phyloP scores from a whole-genome alignment of 139 green algal species.

The Chlorella sp. region DNA sequence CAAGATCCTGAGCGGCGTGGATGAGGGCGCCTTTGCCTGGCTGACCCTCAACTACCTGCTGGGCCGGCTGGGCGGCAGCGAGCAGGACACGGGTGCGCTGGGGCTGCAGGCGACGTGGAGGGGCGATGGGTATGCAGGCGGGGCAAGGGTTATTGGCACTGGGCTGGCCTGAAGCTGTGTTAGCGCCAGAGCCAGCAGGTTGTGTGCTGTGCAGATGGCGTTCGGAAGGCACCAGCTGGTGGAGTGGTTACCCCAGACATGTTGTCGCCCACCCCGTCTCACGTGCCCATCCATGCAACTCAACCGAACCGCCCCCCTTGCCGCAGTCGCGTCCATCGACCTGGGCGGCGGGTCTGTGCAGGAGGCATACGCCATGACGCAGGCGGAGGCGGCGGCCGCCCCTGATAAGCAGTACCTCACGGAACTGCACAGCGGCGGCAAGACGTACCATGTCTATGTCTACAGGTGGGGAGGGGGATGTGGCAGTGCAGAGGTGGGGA shows the following conservation, averaged over 20 bases:
- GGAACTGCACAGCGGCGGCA: constrained; percentile 66
- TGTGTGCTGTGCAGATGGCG: no score
- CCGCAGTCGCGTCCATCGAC: constrained; percentile 80
- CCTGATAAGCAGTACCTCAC: constrained; percentile 72
- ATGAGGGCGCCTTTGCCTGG: constrained; percentile 98
- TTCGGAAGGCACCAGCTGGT: no score
- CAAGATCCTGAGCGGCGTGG: constrained; percentile 71
- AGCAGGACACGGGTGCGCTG: constrained; percentile 71
- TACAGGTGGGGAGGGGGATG: constrained; percentile 63
- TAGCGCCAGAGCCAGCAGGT: no score
- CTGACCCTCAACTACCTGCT: constrained; percentile 99
- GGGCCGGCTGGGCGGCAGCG: constrained; percentile 71
- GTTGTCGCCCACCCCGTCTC: no score
- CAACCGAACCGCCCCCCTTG: no score
- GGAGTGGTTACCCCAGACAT: no score
- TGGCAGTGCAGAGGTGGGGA: not conserved
- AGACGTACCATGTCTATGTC: constrained; percentile 93
- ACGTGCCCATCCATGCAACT: no score
- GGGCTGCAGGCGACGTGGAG: not conserved
- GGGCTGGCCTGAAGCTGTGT: no score
- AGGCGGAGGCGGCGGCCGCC: constrained; percentile 58
- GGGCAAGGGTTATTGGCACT: not conserved
- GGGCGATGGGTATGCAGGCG: not conserved
- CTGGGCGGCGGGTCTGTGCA: constrained; percentile 81
- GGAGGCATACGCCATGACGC: constrained; percentile 83